Evolutionary conservation across 176 grass and related monocot species (phyloP), one percentile per base, ranked within the genome.

Genomic region (Bonia amplexicaulis): DNA sequence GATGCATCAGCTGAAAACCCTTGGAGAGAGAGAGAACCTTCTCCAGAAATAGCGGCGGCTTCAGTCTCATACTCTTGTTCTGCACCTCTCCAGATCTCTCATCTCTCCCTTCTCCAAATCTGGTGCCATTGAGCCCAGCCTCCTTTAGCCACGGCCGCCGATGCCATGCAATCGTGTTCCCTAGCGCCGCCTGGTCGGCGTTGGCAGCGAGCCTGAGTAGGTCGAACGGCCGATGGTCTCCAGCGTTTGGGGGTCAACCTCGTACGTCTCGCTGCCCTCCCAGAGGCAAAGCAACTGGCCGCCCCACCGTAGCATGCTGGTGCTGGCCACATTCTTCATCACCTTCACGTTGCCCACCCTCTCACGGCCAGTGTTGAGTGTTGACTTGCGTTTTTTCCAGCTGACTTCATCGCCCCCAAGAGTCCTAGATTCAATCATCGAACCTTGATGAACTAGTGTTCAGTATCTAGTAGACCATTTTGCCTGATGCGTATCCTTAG

Each of bases 281-380:
- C 93, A 99, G 55, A 99, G 83, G 82, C 96, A 99, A 81, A 99
- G 84, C 80, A 96, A 44, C 7, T 88, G 86, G 17, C 83, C 89
- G 44, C 82, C 89, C 96, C 96, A 99, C 14, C 68, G 54, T 15
- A 96, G 74, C 73, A 94, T 91, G 88, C 90, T 89, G 45, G 96
- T 99, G 86, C 96, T 99, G 37, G 96, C 90, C 73, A 96, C 91
- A 90, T 99, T 99, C 87, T 99, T 99, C 96, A 99, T 94, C 86
- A 96, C 91, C 89, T 96, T 98, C 71, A 98, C 80, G 82, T 98
- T 98, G 6, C 96, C 93, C 77, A 92, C 85, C 86, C 84, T 64
- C 80, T 37, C 35, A 37, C 35, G 2, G 4, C 4, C 0, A 37
- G 35, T 37, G 35, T 5, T 37, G 4, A 37, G 35, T 37, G 35